These are phyloP conservation scores for Helminthosporium solani DNA, from an alignment of 2,329 filamentous ascomycete species.

Conservation along the genomic window DNA sequence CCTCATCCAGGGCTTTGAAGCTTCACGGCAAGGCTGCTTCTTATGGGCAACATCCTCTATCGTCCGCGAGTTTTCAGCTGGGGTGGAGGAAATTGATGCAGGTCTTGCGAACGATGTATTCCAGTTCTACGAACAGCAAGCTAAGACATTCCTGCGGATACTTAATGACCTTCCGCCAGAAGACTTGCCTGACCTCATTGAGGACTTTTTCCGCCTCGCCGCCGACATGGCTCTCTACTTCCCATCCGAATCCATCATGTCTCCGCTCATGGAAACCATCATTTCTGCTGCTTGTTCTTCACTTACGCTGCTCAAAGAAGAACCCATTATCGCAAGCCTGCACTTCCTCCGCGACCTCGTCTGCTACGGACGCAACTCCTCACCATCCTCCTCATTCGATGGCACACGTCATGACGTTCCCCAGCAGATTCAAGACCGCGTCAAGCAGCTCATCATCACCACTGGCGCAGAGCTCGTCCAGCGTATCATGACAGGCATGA, in stretches of 20 bases:
- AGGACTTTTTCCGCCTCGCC: conserved; percentile 93
- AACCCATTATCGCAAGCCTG: conserved; percentile 85
- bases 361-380: conserved; percentile 78
- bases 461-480: conserved; percentile 81
- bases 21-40: conserved; percentile 91
- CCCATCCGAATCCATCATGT: conserved; percentile 78
- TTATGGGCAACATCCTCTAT: conserved; percentile 98
- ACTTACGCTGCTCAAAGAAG: conserved; percentile 83
- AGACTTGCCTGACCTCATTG: conserved; percentile 80
- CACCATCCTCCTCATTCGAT: conserved; percentile 61
- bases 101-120: conserved; percentile 87
- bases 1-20: conserved; percentile 79
- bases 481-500: conserved; percentile 93
- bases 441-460: conserved; percentile 68
- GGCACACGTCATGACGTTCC: conserved; percentile 61
- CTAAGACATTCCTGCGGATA: conserved; percentile 82
- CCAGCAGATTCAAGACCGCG: conserved; percentile 67
- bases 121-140: conserved; percentile 91
- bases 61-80: conserved; percentile 90
- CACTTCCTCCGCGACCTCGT: conserved; percentile 91
- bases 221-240: conserved; percentile 93
- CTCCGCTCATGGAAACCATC: conserved; percentile 75
- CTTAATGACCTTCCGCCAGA: conserved; percentile 79
- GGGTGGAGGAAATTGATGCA: conserved; percentile 78
- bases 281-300: conserved; percentile 85